Base-by-base conservation (phyloP, 208 protist genomes). In the Naegleria lovaniensis region DNA sequence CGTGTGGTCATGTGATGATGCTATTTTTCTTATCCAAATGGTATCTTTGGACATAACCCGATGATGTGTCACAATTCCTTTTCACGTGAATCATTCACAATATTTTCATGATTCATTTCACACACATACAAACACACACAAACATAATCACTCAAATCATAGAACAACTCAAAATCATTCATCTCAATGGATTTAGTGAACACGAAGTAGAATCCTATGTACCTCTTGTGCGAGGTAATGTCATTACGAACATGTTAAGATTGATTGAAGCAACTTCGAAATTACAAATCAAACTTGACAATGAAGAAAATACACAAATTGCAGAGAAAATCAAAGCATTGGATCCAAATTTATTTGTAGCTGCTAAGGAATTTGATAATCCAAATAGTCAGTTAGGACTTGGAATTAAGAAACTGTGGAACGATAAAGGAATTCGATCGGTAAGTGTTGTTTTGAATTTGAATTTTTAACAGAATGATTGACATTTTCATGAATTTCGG, bases 111-210 rank as follows among this genome's bases (percentile, higher is more conserved):
- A n/a, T n/a, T n/a, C n/a, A n/a, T n/a, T n/a, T n/a, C n/a, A n/a
- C n/a, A n/a, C n/a, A n/a, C n/a, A n/a, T n/a, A n/a, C n/a, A n/a
- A n/a, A n/a, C n/a, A n/a, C n/a, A n/a, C n/a, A n/a, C n/a, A n/a
- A n/a, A n/a, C n/a, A n/a, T n/a, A 58, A 19, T 58, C 5, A 58
- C 15, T 58, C 15, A 58, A 58, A 19, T 58, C 15, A 43, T 88
- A 29, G 91, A 93, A 91, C 90, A 91, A 88, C 40, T 91, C 15
- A 79, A 91, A 88, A 85, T 91, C 11, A 79, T 91, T 55, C 90
- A 91, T 91, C 36, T 33, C 36, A 91, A 91, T 79, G 90, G 90
- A 19, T 91, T 38, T 51, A 83, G 5, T 15, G 5, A 22, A 22
- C 59, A 91, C 4, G 90, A 79, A 41, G 13, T 67, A 85, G 25